Evolutionary conservation across 2,329 filamentous ascomycete species (phyloP).

Genomic region (Dothistroma septosporum): DNA sequence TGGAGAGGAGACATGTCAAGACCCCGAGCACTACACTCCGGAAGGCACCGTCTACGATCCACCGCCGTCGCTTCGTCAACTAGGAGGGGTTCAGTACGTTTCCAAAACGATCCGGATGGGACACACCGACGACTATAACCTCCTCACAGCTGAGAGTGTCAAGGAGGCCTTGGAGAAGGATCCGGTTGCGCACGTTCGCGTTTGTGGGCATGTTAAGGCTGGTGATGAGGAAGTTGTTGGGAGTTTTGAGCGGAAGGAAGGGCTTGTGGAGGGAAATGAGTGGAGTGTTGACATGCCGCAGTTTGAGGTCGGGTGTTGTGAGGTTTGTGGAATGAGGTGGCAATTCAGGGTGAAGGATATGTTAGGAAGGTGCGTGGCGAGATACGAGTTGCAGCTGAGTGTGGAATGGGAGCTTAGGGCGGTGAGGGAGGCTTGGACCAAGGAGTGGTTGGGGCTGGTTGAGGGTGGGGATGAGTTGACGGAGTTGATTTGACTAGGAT

Average conservation of each 20-base stretch:
- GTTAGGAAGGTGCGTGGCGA: background rate
- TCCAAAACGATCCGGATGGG: background rate
- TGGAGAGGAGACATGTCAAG: background rate
- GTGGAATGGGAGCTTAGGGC: conserved; percentile 5
- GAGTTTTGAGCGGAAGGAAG: background rate
- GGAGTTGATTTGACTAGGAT: background rate
- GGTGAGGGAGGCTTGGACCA: conserved; percentile 7
- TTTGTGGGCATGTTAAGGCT: conserved; percentile 7
- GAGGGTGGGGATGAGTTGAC: conserved; percentile 4
- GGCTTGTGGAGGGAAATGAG: background rate
- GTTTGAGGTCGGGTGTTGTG: background rate
- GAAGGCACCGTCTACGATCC: background rate
- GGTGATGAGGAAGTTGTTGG: background rate
- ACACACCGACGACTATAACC: background rate
- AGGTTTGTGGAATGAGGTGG: conserved; percentile 3
- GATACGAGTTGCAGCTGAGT: conserved; percentile 4
- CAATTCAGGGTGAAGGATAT: conserved; percentile 6
- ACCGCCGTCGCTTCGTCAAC: background rate
- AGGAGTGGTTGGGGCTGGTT: conserved; percentile 4
- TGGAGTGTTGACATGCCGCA: background rate
- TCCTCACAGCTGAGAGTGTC: background rate
- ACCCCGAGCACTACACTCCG: background rate
- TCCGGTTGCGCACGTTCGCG: background rate
- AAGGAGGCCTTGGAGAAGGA: background rate
- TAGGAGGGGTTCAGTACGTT: background rate